Conservation (phyloP, 306 rosid species). For the Prunus davidiana region DNA sequence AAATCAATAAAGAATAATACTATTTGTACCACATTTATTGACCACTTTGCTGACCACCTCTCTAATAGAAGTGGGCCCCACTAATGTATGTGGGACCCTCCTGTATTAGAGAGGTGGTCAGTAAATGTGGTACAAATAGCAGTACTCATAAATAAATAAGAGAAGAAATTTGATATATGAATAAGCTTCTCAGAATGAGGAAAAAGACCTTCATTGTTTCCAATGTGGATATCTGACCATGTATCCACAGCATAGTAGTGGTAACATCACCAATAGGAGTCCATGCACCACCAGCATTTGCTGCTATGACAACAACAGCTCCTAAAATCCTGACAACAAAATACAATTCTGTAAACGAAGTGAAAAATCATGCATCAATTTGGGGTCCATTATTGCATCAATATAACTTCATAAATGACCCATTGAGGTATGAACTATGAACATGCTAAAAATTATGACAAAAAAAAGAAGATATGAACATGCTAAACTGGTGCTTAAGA, state of each 20-base stretch:
- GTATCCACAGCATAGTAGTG: slow-evolving; percentile 97
- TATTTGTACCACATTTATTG: too few relatives aligned
- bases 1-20: neutral
- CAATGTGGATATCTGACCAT: slow-evolving; percentile 86
- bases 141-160: too few relatives aligned
- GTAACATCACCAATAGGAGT: slow-evolving; percentile 98
- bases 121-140: too few relatives aligned
- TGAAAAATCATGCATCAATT: neutral
- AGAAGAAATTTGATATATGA: neutral
- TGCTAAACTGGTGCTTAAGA: neutral
- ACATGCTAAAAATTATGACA: neutral
- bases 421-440: neutral
- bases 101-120: too few relatives aligned
- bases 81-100: too few relatives aligned
- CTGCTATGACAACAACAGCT: slow-evolving; percentile 93
- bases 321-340: slow-evolving; percentile 79
- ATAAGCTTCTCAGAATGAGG: slow-evolving; percentile 7
- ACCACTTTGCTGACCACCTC: too few relatives aligned
- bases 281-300: slow-evolving; percentile 99
- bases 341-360: slow-evolving; percentile 26
- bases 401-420: neutral
- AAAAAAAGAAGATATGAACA: neutral
- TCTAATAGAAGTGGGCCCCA: too few relatives aligned
- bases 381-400: neutral
- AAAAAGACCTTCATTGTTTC: slow-evolving; percentile 69